Evolutionary conservation across 495 filamentous ascomycete genomes (phyloP), one percentile per base, ranked within the genome.

Genomic region (Penicillium verhagenii): DNA sequence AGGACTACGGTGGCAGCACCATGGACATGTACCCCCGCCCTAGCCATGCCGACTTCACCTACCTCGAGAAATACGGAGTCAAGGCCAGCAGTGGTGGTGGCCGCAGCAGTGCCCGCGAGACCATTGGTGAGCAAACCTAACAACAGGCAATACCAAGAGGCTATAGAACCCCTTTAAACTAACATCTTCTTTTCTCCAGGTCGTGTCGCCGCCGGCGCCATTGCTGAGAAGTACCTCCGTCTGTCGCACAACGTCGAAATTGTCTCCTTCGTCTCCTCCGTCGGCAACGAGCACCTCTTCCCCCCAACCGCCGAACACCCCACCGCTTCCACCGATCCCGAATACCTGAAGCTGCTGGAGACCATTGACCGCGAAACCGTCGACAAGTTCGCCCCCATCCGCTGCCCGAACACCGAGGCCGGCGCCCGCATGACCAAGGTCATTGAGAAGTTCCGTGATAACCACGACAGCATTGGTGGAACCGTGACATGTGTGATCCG

Each of bases 401-500:
- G 94, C 57, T 97, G 93, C 75, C 94, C 94, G 7, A 76, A 92
- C 66, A 69, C 72, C 42, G 80, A 79, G 13, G 79, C 79, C 21
- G 79, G 84, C 19, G 74, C 73, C 19, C 80, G 79, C 57, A 97
- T 98, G 92, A 86, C 85, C 57, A 79, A 88, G 19, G 71, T 85
- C 50, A 92, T 98, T 61, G 89, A 87, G 56, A 79, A 84, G 9
- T 96, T 86, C 80, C 82, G 87, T 31, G 90, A 96, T 66, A 80
- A 81, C 60, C 57, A 73, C 52, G 93, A 98, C 78, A 95, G 90
- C 74, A 97, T 97, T 59, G 94, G 94, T 52, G 94, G 94, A 33
- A 96, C 91, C 14, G 93, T 98, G 3, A 96, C 91, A 23, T 98
- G 94, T 69, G 92, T 97, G 11, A 95, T 98, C 68, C 85, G 89